Base-by-base conservation (phyloP, 148 eudicot genomes). In the Rhododendron molle region DNA sequence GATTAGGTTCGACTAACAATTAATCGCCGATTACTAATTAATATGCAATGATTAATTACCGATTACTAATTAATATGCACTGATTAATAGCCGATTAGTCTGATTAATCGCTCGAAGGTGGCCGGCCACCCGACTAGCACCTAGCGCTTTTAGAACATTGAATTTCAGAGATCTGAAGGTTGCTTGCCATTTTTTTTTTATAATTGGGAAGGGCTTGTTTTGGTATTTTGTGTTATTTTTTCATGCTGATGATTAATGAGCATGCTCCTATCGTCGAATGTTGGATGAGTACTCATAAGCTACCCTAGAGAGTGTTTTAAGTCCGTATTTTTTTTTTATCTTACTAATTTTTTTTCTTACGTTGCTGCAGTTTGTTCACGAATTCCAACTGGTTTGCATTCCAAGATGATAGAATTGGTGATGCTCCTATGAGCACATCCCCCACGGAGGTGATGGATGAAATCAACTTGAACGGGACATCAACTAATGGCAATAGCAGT, bases 371-470 rank as follows among this genome's bases (percentile, higher is more conserved):
- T 86, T 92, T 95, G 92, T 96, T 96, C 89, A 96, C 99, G 46
- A 96, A 95, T 88, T 96, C 99, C 83, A 92, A 96, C 86, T 96
- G 99, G 99, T 95, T 96, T 92, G 91, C 98, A 60, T 95, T 95
- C 91, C 94, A 94, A 91, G 98, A 94, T 32, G 94, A 96, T 73
- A 90, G 91, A 87, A 87, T 78, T 47, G 93, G 90, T 28, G 86
- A 87, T 87, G 88, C 93, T 54, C 85, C 94, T 47, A 90, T 88
- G 86, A 88, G 92, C 83, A 87, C 94, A 74, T 90, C 97, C 49
- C 82, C 91, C n/a, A 87, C 92, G 54, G 94, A 94, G 49, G 88
- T 86, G 58, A 91, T 95, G 94, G 98, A 96, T 40, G 96, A 93
- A 69, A 88, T 95, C 58, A 93, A 90, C 92, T 83, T 95, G 81